These are phyloP conservation scores for Jatropha multifida DNA, from an alignment of 441 rosid species.

Conservation along the genomic window DNA sequence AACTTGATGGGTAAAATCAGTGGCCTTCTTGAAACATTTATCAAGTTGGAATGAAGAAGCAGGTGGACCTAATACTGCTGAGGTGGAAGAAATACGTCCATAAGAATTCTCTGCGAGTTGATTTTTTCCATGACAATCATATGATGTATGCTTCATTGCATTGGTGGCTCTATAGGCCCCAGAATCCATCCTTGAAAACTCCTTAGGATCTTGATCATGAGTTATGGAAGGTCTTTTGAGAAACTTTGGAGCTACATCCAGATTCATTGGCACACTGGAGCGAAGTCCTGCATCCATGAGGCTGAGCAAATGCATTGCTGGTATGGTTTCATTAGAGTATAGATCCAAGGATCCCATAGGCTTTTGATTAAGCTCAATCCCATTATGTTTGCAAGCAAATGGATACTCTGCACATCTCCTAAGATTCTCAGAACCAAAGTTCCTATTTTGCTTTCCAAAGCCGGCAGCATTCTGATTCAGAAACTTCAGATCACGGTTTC, in stretches of 20 bases:
- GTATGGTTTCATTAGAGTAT: slow-evolving; percentile 70
- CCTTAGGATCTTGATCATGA: slow-evolving; percentile 46
- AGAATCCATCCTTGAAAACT: slow-evolving; percentile 37
- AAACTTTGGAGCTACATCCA: slow-evolving; percentile 45
- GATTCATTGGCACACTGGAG: slow-evolving; percentile 47
- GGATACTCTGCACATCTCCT: slow-evolving; percentile 40
- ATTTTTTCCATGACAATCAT: slow-evolving; percentile 39
- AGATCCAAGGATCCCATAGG: slow-evolving; percentile 42
- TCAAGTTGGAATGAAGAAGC: slow-evolving; percentile 51
- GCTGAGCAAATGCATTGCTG: slow-evolving; percentile 91
- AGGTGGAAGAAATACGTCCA: slow-evolving; percentile 34
- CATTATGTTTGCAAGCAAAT: slow-evolving; percentile 40
- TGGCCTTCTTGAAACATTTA: slow-evolving; percentile 38
- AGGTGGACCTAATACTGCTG: slow-evolving; percentile 44
- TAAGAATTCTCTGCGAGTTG: slow-evolving; percentile 34
- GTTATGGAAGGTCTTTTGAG: slow-evolving; percentile 47
- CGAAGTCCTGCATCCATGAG: slow-evolving; percentile 78
- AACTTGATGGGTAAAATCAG: slow-evolving; percentile 38
- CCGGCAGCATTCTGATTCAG: slow-evolving; percentile 40
- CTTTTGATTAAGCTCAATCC: slow-evolving; percentile 29
- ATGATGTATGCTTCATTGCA: slow-evolving; percentile 34
- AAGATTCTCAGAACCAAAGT: slow-evolving; percentile 45
- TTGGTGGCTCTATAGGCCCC: slow-evolving; percentile 40
- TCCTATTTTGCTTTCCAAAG: slow-evolving; percentile 45
- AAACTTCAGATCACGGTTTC: slow-evolving; percentile 34